These are phyloP conservation scores for Canavalia gladiata DNA, from an alignment of 306 rosid genomes.

Conservation along the genomic window DNA sequence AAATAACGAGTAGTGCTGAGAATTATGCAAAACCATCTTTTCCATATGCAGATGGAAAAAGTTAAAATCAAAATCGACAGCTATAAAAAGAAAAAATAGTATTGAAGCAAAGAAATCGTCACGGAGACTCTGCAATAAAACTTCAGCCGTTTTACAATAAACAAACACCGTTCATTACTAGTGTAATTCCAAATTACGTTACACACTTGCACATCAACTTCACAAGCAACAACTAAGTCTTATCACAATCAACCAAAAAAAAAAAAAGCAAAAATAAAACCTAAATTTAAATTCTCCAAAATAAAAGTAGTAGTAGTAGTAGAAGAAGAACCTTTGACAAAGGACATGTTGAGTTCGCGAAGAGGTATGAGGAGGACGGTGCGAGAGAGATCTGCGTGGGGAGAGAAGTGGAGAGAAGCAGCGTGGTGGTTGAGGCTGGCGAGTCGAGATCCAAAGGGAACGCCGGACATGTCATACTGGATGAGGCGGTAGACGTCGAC, in stretches of 20 bases:
- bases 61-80: conserved; percentile 5
- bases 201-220: neutral
- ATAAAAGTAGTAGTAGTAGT: neutral
- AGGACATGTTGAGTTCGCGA: conserved; percentile 82
- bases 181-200: conserved; percentile 20
- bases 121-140: neutral
- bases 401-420: conserved; percentile 77
- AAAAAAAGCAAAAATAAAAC: neutral
- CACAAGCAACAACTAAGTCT: conserved; percentile 9
- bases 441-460: conserved; percentile 94
- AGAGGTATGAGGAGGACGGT: conserved; percentile 85
- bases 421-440: conserved; percentile 96
- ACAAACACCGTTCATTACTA: neutral
- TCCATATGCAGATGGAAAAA: neutral
- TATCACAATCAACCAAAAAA: neutral
- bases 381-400: conserved; percentile 95
- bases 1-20: conserved; percentile 14
- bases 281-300: neutral
- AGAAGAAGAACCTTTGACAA: conserved; percentile 69
- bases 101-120: neutral
- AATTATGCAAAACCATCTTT: conserved; percentile 11
- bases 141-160: neutral
- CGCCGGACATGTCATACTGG: conserved; percentile 91
- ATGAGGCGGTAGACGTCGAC: conserved; percentile 95
- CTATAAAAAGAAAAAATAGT: neutral